A percentile compares a stretch with the other conserved stretches of the same genome.
Evolutionary conservation across 2,329 filamentous ascomycete species (phyloP).

Genomic region (Tolypocladium ophioglossoides): DNA sequence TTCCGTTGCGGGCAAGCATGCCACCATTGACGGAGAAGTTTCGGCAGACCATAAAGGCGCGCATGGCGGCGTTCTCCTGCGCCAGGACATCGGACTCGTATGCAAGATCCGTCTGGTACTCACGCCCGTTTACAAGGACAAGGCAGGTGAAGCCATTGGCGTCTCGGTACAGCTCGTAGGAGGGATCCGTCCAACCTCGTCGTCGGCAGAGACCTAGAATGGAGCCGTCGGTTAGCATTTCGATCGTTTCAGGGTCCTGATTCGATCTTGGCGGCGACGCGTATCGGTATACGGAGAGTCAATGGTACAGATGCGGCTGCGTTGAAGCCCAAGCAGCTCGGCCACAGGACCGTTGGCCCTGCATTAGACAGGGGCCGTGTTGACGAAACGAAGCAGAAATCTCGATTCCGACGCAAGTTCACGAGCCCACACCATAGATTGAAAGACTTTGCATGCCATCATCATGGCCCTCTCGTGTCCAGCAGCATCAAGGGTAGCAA

Average conservation of each 20-base stretch:
- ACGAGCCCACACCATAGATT: background rate
- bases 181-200: conserved; percentile 84
- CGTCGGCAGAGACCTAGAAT: conserved; percentile 78
- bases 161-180: conserved; percentile 73
- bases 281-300: background rate
- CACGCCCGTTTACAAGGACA: conserved; percentile 89
- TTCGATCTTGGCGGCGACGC: background rate
- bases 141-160: conserved; percentile 74
- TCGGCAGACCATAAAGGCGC: conserved; percentile 93
- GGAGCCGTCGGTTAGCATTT: conserved; percentile 21
- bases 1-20: conserved; percentile 65
- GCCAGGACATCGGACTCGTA: conserved; percentile 76
- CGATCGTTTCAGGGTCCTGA: background rate
- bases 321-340: background rate
- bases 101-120: conserved; percentile 84
- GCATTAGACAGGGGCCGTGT: background rate
- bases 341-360: background rate
- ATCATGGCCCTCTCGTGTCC: background rate
- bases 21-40: conserved; percentile 97
- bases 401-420: background rate
- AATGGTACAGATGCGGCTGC: background rate
- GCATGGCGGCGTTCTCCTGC: conserved; percentile 88
- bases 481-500: background rate
- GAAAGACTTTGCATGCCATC: background rate
- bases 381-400: background rate